Percentiles rank a stretch among this genome's conserved stretches.
These are phyloP conservation scores for Lepiota venenata DNA, from an alignment of 768 basidiomycete species.

Conservation along the genomic window DNA sequence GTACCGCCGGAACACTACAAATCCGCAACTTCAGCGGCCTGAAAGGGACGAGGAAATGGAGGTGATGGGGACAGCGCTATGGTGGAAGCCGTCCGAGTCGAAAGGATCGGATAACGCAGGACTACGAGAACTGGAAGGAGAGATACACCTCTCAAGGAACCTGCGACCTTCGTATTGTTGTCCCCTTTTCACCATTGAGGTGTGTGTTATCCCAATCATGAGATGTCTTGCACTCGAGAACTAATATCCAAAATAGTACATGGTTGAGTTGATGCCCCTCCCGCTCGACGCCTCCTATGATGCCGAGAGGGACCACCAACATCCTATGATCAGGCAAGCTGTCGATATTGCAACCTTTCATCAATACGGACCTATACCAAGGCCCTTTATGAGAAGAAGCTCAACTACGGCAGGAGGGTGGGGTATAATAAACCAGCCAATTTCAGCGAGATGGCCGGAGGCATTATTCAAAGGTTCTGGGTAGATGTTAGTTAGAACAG, in stretches of 20 bases:
- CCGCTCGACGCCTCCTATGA: neutral
- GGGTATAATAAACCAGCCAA: no score
- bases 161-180: constrained; percentile 14
- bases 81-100: constrained; percentile 14
- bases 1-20: neutral
- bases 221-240: neutral
- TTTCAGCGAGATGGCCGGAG: no score
- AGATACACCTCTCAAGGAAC: constrained; percentile 19
- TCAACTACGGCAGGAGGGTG: no score
- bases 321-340: neutral
- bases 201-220: constrained; percentile 2
- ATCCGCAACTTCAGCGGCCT: neutral
- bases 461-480: no score
- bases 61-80: constrained; percentile 13
- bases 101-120: constrained; percentile 3
- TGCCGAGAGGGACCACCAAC: neutral
- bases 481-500: no score
- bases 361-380: neutral
- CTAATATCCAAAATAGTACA: constrained; percentile 11
- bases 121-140: constrained; percentile 17
- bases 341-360: neutral
- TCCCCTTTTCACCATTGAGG: constrained; percentile 14
- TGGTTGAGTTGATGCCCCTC: constrained; percentile 14
- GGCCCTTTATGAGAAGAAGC: neutral
- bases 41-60: constrained; percentile 6